Percentiles rank a stretch among this genome's conserved stretches.
phyloP scores from a whole-genome alignment of 768 basidiomycete genomes.

The Serendipita sp. region DNA sequence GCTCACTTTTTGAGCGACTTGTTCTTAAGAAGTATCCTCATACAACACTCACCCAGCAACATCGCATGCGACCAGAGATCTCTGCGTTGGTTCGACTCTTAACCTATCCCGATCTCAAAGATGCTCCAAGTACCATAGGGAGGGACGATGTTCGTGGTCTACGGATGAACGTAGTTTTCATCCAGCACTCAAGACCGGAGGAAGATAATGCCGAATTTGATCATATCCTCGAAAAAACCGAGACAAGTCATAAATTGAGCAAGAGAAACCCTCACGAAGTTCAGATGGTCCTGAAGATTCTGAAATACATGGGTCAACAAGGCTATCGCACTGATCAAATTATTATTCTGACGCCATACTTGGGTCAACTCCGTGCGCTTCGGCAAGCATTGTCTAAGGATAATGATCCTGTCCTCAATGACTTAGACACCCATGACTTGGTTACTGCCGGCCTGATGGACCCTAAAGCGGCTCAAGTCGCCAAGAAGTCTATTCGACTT shows the following conservation, averaged over 20 bases:
- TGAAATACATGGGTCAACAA: slow-evolving; percentile 49
- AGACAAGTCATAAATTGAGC: slow-evolving; percentile 45
- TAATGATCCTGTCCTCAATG: slow-evolving; percentile 44
- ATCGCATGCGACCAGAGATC: slow-evolving; percentile 63
- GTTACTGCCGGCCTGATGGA: slow-evolving; percentile 37
- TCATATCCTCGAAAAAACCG: slow-evolving; percentile 30
- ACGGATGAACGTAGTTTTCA: slow-evolving; percentile 40
- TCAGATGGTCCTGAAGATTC: slow-evolving; percentile 46
- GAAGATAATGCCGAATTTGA: slow-evolving; percentile 26
- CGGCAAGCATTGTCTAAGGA: slow-evolving; percentile 26
- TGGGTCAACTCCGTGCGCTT: slow-evolving; percentile 45
- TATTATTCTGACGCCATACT: slow-evolving; percentile 52
- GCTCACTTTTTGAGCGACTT: slow-evolving; percentile 52
- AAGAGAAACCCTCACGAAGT: slow-evolving; percentile 27
- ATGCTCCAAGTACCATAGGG: slow-evolving; percentile 32
- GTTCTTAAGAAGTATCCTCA: slow-evolving; percentile 48
- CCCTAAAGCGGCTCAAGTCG: slow-evolving; percentile 21
- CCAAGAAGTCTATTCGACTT: slow-evolving; percentile 34
- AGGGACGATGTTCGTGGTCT: slow-evolving; percentile 40
- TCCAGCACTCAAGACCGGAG: slow-evolving; percentile 40
- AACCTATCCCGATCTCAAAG: slow-evolving; percentile 47
- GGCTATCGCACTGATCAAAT: slow-evolving; percentile 45
- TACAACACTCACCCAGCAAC: slow-evolving; percentile 35
- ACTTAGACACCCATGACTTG: slow-evolving; percentile 44
- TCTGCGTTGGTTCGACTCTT: slow-evolving; percentile 41